These are phyloP conservation scores for Aspergillus sp. DNA, from an alignment of 2,329 filamentous ascomycete genomes.

Conservation along the genomic window DNA sequence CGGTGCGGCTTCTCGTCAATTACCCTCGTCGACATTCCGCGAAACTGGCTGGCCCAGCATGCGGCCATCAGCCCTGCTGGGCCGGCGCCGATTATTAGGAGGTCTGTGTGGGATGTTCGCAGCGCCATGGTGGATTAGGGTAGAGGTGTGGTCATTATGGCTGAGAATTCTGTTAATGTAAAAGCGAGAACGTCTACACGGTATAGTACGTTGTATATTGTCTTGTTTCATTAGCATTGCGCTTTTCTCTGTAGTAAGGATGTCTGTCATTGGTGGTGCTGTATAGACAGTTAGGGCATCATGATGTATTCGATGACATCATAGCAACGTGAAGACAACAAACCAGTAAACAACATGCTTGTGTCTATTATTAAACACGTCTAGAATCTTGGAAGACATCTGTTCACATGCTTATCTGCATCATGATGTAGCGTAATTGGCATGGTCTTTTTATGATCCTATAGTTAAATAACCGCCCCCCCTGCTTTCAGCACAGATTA, in stretches of 20 bases:
- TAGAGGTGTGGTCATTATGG: too few relatives aligned
- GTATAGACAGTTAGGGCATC: background rate
- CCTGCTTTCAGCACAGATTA: too few relatives aligned
- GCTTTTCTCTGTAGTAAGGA: too few relatives aligned
- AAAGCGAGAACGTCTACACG: too few relatives aligned
- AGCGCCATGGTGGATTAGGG: background rate
- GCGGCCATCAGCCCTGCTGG: constrained; percentile 18
- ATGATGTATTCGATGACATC: background rate
- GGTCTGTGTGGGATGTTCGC: constrained; percentile 2
- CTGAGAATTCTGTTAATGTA: too few relatives aligned
- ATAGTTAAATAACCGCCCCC: background rate
- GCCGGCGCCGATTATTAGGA: constrained; percentile 3
- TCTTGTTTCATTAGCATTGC: too few relatives aligned
- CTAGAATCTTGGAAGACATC: background rate
- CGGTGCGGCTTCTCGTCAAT: constrained; percentile 20
- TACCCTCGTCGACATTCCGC: constrained; percentile 17
- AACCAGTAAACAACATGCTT: background rate
- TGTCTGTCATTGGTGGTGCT: too few relatives aligned
- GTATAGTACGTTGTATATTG: too few relatives aligned
- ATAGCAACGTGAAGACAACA: background rate
- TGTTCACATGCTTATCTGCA: background rate
- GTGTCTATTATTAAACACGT: background rate
- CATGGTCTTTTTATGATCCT: background rate
- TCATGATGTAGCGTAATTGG: background rate
- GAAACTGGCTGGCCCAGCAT: constrained; percentile 16